Conservation (phyloP, 176 grass and related monocot genomes). For the Phragmites australis region DNA sequence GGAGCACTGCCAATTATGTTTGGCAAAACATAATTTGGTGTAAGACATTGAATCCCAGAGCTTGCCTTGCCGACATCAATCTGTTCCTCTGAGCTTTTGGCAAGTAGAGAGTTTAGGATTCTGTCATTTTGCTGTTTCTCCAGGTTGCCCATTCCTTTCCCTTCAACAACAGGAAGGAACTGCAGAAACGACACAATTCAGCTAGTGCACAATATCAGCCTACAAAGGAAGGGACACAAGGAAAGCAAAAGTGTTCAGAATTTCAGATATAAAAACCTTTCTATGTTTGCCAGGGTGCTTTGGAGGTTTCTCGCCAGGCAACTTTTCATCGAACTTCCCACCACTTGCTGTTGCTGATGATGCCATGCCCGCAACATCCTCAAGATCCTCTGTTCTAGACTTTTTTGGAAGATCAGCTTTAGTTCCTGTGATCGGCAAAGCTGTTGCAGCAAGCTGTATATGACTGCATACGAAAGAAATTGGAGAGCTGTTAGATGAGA, state of each 20-base stretch:
- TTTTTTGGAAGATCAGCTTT: conserved; percentile 63
- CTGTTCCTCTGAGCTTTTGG: conserved; percentile 58
- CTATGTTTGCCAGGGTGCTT: conserved; percentile 83
- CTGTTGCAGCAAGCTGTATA: conserved; percentile 78
- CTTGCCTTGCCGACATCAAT: conserved; percentile 63
- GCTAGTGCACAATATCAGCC: not conserved
- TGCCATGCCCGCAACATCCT: conserved; percentile 76
- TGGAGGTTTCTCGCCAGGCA: conserved; percentile 77
- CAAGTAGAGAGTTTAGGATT: conserved; percentile 62
- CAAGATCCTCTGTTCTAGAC: conserved; percentile 66
- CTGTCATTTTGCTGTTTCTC: conserved; percentile 63
- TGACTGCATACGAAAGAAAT: conserved; percentile 50
- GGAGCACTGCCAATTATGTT: not conserved
- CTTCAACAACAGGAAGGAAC: conserved; percentile 68
- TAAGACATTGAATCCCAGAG: not conserved
- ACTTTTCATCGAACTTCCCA: conserved; percentile 87
- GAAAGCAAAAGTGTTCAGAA: conserved; percentile 35
- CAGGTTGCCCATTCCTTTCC: conserved; percentile 57
- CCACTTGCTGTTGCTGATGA: conserved; percentile 83
- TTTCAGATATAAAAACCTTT: conserved; percentile 54
- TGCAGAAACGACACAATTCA: conserved; percentile 12
- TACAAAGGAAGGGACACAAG: not conserved
- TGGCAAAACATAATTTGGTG: conserved; percentile 6
- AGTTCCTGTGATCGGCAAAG: conserved; percentile 70
- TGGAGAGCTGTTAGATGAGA: not conserved